These are phyloP conservation scores for Hygrophila difformis DNA, from an alignment of 257 asterid species.

Conservation along the genomic window DNA sequence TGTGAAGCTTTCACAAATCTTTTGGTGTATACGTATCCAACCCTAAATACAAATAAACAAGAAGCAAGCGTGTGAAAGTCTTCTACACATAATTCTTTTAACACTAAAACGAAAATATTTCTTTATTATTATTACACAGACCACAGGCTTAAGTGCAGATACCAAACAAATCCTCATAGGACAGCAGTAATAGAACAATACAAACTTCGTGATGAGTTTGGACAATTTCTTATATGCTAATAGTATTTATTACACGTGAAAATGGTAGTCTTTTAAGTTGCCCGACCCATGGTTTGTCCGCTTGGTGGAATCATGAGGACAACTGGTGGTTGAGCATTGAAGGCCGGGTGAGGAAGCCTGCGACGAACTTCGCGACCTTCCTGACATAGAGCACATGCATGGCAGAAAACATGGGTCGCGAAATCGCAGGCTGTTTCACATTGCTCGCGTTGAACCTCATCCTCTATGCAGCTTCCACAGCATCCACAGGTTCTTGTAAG, in stretches of 20 bases:
- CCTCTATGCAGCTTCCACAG: conserved; percentile 51
- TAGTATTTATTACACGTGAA: background rate
- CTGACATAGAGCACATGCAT: conserved; percentile 88
- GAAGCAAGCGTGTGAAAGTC: too few species aligned
- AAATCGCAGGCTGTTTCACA: conserved; percentile 77
- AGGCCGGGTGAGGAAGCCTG: conserved; percentile 82
- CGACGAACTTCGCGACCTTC: conserved; percentile 98
- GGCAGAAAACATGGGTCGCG: conserved; percentile 77
- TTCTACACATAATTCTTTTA: too few species aligned
- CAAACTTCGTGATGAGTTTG: too few species aligned
- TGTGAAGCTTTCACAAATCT: too few species aligned
- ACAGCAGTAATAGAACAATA: too few species aligned
- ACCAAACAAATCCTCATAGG: too few species aligned
- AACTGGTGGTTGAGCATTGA: conserved; percentile 54
- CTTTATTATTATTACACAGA: too few species aligned
- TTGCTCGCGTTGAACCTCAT: conserved; percentile 73
- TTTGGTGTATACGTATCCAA: too few species aligned
- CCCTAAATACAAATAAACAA: too few species aligned
- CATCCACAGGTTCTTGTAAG: conserved; percentile 62
- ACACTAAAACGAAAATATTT: too few species aligned
- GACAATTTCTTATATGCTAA: background rate
- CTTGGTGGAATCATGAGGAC: conserved; percentile 69
- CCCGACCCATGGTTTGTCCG: conserved; percentile 76
- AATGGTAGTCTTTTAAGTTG: conserved; percentile 14
- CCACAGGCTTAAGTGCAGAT: too few species aligned